Percentiles rank a stretch among this genome's conserved stretches.
These are phyloP conservation scores for Leucaena leucocephala DNA, from an alignment of 306 rosid genomes.

Conservation along the genomic window DNA sequence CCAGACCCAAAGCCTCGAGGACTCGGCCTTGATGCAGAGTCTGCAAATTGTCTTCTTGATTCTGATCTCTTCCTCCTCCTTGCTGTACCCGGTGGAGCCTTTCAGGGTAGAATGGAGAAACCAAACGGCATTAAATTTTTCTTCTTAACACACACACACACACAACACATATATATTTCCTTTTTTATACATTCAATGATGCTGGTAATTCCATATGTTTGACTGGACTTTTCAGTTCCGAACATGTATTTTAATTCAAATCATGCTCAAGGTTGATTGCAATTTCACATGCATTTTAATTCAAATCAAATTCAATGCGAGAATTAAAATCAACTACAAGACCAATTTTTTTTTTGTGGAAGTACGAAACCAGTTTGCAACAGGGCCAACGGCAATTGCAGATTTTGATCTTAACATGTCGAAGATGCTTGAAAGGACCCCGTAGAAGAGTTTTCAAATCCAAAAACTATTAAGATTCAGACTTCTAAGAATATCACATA, in stretches of 20 bases:
- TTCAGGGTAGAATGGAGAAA: slow-evolving; percentile 28
- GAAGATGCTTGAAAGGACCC: slow-evolving; percentile 10
- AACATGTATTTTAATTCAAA: neutral
- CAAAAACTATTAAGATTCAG: neutral
- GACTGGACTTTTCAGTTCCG: slow-evolving; percentile 8
- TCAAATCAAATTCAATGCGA: slow-evolving; percentile 1
- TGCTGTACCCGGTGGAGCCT: slow-evolving; percentile 79
- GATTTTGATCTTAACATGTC: neutral
- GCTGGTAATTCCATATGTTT: neutral
- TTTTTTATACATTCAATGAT: neutral
- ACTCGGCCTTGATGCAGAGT: slow-evolving; percentile 64
- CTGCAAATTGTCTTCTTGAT: slow-evolving; percentile 58
- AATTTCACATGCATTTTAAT: neutral
- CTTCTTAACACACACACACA: neutral
- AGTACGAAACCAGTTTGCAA: slow-evolving; percentile 11
- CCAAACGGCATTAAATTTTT: slow-evolving; percentile 29
- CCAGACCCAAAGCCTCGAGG: slow-evolving; percentile 89
- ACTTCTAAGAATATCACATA: slow-evolving; percentile 5
- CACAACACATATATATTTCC: neutral
- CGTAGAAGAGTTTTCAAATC: slow-evolving; percentile 3
- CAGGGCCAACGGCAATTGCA: neutral
- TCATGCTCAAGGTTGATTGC: neutral
- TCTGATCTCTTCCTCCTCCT: slow-evolving; percentile 78
- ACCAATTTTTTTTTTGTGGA: too few relatives aligned
- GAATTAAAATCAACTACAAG: neutral